Percentiles rank a stretch among this genome's conserved stretches.
These are phyloP conservation scores for Dictyostelium citrinum DNA, from an alignment of 78 protist genomes.

Conservation along the genomic window DNA sequence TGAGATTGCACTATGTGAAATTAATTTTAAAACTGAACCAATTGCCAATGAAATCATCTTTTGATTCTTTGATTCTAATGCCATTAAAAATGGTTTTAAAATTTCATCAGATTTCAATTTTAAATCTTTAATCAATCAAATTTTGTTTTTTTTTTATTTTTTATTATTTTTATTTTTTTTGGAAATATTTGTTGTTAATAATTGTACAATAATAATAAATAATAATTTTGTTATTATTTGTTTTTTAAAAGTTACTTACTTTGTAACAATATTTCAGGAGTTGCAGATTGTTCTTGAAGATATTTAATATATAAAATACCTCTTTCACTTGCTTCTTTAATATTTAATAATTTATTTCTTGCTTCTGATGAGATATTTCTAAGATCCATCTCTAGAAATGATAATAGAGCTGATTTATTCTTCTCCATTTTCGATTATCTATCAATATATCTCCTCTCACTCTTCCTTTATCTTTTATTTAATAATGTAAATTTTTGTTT, in stretches of 20 bases:
- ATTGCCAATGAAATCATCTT: slow-evolving; percentile 69
- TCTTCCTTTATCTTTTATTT: background rate
- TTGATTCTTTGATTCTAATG: slow-evolving; percentile 76
- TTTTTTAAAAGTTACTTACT: background rate
- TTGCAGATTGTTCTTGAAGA: slow-evolving; percentile 64
- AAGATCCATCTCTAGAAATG: slow-evolving; percentile 52
- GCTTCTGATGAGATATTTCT: slow-evolving; percentile 78
- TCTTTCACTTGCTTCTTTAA: slow-evolving; percentile 76
- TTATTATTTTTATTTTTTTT: no score
- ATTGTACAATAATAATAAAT: background rate
- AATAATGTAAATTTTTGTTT: no score
- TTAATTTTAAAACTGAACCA: slow-evolving; percentile 64
- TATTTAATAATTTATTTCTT: slow-evolving; percentile 24
- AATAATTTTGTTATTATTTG: background rate
- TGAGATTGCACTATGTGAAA: slow-evolving; percentile 71
- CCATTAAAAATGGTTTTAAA: slow-evolving; percentile 68
- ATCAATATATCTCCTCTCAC: background rate
- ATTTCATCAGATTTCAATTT: slow-evolving; percentile 70
- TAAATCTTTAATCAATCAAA: background rate
- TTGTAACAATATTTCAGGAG: slow-evolving; percentile 24
- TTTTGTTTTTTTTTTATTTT: no score
- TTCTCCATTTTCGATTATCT: slow-evolving; percentile 9
- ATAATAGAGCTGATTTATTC: slow-evolving; percentile 1
- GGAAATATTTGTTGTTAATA: background rate
- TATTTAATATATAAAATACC: slow-evolving; percentile 59